Evolutionary conservation across 176 grass and related monocot species (phyloP), one percentile per base, ranked within the genome.

Genomic region (Oryza nivara): DNA sequence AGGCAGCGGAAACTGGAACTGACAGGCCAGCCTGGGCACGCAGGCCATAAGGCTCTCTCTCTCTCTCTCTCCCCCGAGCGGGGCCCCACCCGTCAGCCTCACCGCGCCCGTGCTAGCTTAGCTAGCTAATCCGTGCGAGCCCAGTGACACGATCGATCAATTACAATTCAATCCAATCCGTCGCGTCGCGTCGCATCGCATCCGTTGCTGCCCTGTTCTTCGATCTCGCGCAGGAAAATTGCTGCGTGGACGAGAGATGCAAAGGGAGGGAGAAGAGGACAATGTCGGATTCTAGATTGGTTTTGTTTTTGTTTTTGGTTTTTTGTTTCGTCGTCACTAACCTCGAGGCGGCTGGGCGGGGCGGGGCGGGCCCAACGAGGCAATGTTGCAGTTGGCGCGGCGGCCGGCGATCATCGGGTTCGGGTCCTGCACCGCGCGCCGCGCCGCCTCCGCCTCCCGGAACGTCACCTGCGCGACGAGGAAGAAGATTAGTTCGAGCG

Each of bases 331-430:
- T 60, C 52, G 32, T 79, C 12, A 51, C 80, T 86, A 65, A 92
- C 92, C 92, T 94, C 89, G 88, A 52, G 83, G 80, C 35, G 76
- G 85, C 48, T 77, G 87, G 16, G 86, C 78, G 41, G 93, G 87
- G 5, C 93, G 88, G 7, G 93, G 89, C 82, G 89, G 92, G 2
- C 96, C 93, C 65, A 86, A 17, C 70, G 93, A 92, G 64, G 96
- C 96, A 79, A 99, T 99, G 93, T 99, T 99, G 88, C 96, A 99
- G 88, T 99, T 99, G 80, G 96, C 96, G 74, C 91, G 93, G 86
- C 96, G 88, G 28, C 96, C 91, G 67, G 89, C 86, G 81, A 99
- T 99, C 80, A 70, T 84, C 78, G 93, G 96, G 72, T 94, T 99
- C 67, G 88, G 93, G 0, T 98, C 93, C 78, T 75, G 86, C 88